phyloP scores from a whole-genome alignment of 2,329 filamentous ascomycete genomes.

The Huntiella bhutanensis region DNA sequence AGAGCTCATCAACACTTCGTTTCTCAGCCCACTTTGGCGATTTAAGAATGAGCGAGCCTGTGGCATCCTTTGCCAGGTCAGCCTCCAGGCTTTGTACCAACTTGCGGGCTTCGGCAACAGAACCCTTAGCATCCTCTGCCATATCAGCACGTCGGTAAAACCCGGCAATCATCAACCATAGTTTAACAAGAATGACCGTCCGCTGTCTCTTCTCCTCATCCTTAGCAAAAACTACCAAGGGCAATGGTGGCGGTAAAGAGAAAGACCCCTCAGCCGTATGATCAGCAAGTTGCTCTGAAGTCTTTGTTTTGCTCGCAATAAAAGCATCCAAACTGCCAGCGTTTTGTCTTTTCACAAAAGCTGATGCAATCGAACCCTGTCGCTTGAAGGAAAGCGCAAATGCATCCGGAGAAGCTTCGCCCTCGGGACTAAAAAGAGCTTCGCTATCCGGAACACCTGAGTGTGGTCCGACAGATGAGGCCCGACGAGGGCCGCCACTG shows the following conservation, averaged over 20 bases:
- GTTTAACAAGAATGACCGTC: slow-evolving; percentile 43
- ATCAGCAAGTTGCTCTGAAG: slow-evolving; percentile 22
- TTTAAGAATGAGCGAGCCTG: slow-evolving; percentile 41
- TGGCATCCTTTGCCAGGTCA: slow-evolving; percentile 42
- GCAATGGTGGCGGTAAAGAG: slow-evolving; percentile 28
- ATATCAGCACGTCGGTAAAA: slow-evolving; percentile 71
- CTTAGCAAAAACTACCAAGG: slow-evolving; percentile 34
- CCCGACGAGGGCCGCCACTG: slow-evolving; percentile 23
- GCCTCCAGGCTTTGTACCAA: slow-evolving; percentile 53
- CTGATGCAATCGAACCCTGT: slow-evolving; percentile 22
- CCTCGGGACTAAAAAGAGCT: slow-evolving; percentile 28
- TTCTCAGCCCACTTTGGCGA: slow-evolving; percentile 57
- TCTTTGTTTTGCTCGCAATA: slow-evolving; percentile 22
- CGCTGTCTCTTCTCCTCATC: slow-evolving; percentile 32
- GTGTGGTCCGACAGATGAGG: slow-evolving; percentile 25
- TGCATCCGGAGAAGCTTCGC: slow-evolving; percentile 25
- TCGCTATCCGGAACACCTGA: slow-evolving; percentile 31
- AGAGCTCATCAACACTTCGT: slow-evolving; percentile 66
- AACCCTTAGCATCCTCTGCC: slow-evolving; percentile 60
- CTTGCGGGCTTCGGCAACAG: slow-evolving; percentile 63
- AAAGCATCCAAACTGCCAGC: slow-evolving; percentile 28
- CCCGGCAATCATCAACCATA: slow-evolving; percentile 80
- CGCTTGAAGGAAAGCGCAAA: slow-evolving; percentile 25
- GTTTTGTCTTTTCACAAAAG: slow-evolving; percentile 25
- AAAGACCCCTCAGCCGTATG: slow-evolving; percentile 23